phyloP scores from a whole-genome alignment of 2,329 filamentous ascomycete genomes.

The Leptographium galeiforme region DNA sequence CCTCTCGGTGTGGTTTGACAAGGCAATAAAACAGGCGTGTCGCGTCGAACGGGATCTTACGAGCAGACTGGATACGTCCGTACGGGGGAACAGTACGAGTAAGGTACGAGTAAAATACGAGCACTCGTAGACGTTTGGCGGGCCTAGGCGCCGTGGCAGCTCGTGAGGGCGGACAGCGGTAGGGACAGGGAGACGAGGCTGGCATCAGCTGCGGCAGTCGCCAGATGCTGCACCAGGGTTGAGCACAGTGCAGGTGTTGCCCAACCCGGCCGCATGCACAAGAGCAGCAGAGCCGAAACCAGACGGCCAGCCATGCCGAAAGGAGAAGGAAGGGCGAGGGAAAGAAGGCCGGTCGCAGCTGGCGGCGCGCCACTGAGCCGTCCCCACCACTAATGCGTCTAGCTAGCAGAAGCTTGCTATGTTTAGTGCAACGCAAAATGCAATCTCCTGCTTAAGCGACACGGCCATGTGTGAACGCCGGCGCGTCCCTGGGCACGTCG shows the following conservation, averaged over 20 bases:
- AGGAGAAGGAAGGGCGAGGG: not conserved
- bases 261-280: not conserved
- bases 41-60: not conserved
- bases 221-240: not conserved
- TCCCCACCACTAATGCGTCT: not conserved
- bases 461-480: not conserved
- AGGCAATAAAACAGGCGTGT: not conserved
- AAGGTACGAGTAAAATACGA: too few relatives aligned
- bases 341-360: not conserved
- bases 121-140: too few relatives aligned
- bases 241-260: not conserved
- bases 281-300: not conserved
- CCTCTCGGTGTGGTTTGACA: slow-evolving; percentile 3
- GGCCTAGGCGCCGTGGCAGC: too few relatives aligned
- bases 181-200: not conserved
- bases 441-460: not conserved
- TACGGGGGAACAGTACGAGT: too few relatives aligned
- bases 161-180: not conserved
- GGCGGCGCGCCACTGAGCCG: too few relatives aligned
- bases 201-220: not conserved
- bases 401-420: not conserved
- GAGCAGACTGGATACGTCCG: not conserved
- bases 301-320: not conserved
- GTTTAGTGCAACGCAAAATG: not conserved
- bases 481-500: not conserved